Base-by-base conservation (phyloP, 208 protist species). In the Crithidia bombi region DNA sequence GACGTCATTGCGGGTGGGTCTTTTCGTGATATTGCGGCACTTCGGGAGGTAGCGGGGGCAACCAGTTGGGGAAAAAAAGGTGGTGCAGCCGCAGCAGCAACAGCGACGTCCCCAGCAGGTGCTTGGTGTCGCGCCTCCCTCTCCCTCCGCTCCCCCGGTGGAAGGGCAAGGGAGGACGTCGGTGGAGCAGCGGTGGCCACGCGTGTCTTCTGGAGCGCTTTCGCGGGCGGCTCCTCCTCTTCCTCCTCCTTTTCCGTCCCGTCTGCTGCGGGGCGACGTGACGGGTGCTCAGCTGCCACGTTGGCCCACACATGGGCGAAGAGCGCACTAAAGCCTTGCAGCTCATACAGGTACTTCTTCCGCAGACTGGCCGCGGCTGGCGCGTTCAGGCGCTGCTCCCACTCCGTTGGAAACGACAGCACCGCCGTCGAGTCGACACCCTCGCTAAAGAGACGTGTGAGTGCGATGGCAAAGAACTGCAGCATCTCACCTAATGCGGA, bases 311-410 rank as follows among this genome's bases (percentile, higher is more conserved):
- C 19, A 62, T 74, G 91, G 9, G 77, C 79, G 52, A 88, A 91
- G 25, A 94, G 82, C 49, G 75, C 64, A 52, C 85, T 69, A 46
- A 94, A 87, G 14, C 89, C 89, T 41, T 94, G 89, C 51, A 94
- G 75, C 66, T 94, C 89, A 47, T 86, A 94, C 15, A 79, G 69
- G 47, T 84, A 75, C 7, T 78, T 47, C 25, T 63, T 65, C 0
- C 87, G 65, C 23, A 61, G 58, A 2, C 72, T 44, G 4, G 70
- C 58, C 26, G 69, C 62, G 4, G 50, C 46, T 23, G 56, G 69
- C 1, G 26, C 56, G 38, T 69, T 30, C 23, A 79, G 71, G 3
- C 70, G 59, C 47, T 62, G 66, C 21, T 89, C 79, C 88, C 88
- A 93, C 54, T 82, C 54, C 38, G 83, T 49, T 3, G 88, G 81